phyloP scores from a whole-genome alignment of 805 yeast species.

The Spathaspora arborariae region DNA sequence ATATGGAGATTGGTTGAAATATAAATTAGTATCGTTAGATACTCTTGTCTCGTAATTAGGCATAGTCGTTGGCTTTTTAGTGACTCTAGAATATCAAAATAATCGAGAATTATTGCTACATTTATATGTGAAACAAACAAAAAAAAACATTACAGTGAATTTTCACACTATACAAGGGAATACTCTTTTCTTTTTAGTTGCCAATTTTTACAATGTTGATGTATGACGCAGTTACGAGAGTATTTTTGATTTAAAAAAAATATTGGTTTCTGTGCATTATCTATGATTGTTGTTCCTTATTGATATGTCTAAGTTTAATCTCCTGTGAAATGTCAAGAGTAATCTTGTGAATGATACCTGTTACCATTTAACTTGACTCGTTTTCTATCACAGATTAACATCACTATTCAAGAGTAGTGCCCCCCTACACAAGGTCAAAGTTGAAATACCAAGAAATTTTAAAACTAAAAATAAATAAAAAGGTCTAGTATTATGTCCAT shows the following conservation, averaged over 20 bases:
- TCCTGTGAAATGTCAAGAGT: too few species aligned
- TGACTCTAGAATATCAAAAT: not conserved
- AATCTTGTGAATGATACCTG: too few species aligned
- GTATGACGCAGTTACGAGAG: not conserved
- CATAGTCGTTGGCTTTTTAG: not conserved
- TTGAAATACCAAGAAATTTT: not conserved
- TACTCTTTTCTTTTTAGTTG: too few species aligned
- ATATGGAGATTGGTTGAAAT: not conserved
- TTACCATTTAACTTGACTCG: too few species aligned
- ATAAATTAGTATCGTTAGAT: not conserved
- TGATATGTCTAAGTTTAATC: too few species aligned
- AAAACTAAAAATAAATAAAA: too few species aligned
- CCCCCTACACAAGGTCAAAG: not conserved
- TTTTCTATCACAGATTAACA: too few species aligned
- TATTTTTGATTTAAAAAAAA: not conserved
- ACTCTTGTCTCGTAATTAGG: not conserved
- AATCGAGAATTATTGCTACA: not conserved
- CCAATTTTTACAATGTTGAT: too few species aligned
- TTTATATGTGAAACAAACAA: not conserved
- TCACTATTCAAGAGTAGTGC: not conserved
- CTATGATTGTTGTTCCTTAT: too few species aligned
- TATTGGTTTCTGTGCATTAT: too few species aligned
- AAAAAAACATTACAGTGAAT: not conserved
- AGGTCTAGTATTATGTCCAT: not conserved
- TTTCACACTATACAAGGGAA: not conserved